Evolutionary conservation across 2,329 filamentous ascomycete species (phyloP), one percentile per base, ranked within the genome.

Genomic region (Paradendryphiella salina): DNA sequence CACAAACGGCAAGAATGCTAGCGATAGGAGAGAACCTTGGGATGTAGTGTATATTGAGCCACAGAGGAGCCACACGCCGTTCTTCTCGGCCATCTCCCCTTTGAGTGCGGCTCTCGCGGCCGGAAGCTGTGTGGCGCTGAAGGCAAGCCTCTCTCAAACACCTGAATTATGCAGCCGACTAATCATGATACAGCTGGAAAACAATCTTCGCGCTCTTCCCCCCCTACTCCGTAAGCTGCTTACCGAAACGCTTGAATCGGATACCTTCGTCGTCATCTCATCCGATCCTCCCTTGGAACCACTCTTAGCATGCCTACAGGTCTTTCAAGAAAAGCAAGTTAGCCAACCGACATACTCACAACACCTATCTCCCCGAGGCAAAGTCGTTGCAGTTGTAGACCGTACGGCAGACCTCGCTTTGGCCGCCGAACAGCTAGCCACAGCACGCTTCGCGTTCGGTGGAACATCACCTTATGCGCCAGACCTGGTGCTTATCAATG

Each of bases 401-500:
- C 76, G 85, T 15, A 82, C 80, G 2, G 82, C 82, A 9, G 75
- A 85, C 55, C 54, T 86, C 1, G 64, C 75, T 5, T 60, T 69
- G 2, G 83, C 85, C 0, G 84, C 84, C 0, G 70, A 76, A 47
- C 74, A 77, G 2, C 72, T 87, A 1, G 76, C 81, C 0, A 73
- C 71, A 0, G 82, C 84, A 1, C 75, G 82, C 2, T 82, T 85
- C 58, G 70, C 72, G 11, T 82, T 84, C 23, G 74, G 79, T 1
- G 83, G 83, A 2, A 74, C 69, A 2, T 85, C 83, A 1, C 77
- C 82, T 0, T 86, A 86, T 60, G 80, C 82, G 0, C 85, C 85
- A 0, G 84, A 87, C 59, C 23, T 85, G 0, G 80, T 87, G 0
- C 69, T 86, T 0, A 83, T 87, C n/a, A 85, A 87, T 52, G 84